Percentiles rank a stretch among this genome's conserved stretches.
Conservation (phyloP, 352 stramenopile genomes). For the Phytopythium sindhum region DNA sequence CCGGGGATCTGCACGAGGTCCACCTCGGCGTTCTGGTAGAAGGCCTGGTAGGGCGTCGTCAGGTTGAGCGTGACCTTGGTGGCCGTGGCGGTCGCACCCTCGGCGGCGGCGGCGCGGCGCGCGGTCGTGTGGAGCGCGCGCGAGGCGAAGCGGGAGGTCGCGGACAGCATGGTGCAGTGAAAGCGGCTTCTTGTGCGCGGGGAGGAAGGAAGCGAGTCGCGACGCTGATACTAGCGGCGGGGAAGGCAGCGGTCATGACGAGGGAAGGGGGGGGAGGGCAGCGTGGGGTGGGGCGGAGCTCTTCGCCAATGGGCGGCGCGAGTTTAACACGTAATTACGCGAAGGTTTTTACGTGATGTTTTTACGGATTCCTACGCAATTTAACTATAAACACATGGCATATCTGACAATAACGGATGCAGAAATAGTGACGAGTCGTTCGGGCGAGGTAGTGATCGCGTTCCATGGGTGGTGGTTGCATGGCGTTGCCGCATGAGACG, state of each 20-base stretch:
- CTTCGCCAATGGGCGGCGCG: background rate
- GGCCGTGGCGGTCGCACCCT: constrained; percentile 41
- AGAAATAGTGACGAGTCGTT: background rate
- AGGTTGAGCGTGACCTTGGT: constrained; percentile 88
- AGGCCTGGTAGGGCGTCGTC: constrained; percentile 75
- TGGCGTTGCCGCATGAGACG: background rate
- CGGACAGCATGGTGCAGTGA: constrained; percentile 40
- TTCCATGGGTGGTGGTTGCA: background rate
- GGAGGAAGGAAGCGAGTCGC: background rate
- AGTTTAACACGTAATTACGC: constrained; percentile 3
- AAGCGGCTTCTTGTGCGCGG: background rate
- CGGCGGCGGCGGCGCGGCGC: constrained; percentile 46
- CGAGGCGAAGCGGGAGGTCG: constrained; percentile 42
- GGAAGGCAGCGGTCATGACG: background rate
- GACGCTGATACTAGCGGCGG: background rate
- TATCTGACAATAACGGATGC: background rate
- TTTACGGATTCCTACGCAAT: too few species aligned
- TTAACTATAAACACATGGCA: too few species aligned
- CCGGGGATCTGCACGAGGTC: constrained; percentile 94
- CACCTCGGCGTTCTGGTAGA: constrained; percentile 82
- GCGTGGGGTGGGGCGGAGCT: background rate
- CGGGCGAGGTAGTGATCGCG: background rate
- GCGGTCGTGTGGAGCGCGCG: constrained; percentile 65
- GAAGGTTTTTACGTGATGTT: background rate
- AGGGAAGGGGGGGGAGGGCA: background rate